Evolutionary conservation across 192 early-diverging fungal species (phyloP).

Genomic region (Backusella psychrophila): DNA sequence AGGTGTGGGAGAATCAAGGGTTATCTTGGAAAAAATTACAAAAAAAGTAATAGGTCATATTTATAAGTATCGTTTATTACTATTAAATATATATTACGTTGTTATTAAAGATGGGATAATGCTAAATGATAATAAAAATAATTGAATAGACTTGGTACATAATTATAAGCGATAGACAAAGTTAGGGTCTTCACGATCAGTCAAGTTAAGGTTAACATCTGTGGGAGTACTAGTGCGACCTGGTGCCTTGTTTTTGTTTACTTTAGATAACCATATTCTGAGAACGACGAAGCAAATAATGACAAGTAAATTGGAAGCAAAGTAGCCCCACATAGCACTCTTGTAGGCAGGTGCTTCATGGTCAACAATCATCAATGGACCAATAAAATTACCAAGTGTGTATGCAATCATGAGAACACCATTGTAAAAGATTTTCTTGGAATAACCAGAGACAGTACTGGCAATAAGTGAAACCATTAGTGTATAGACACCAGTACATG

Average conservation of each 20-base stretch:
- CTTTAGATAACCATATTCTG: neutral
- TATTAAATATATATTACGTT: neutral
- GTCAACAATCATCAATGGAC: constrained; percentile 9
- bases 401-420: constrained; percentile 15
- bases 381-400: constrained; percentile 16
- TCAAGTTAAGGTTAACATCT: neutral
- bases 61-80: neutral
- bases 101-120: neutral
- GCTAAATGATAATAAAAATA: neutral
- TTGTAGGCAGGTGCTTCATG: constrained; percentile 1
- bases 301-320: neutral
- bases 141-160: neutral
- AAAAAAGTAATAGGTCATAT: neutral
- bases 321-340: neutral
- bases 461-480: neutral
- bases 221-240: neutral
- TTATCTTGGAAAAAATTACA: neutral
- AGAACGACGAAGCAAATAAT: neutral
- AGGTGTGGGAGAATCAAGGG: neutral
- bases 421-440: constrained; percentile 11
- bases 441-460: constrained; percentile 5
- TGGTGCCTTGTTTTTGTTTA: constrained; percentile 6
- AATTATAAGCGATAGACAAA: constrained; percentile 15
- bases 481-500: neutral
- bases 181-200: neutral